Conservation (phyloP, 768 basidiomycete species). For the Xerocomellus dryophilus region DNA sequence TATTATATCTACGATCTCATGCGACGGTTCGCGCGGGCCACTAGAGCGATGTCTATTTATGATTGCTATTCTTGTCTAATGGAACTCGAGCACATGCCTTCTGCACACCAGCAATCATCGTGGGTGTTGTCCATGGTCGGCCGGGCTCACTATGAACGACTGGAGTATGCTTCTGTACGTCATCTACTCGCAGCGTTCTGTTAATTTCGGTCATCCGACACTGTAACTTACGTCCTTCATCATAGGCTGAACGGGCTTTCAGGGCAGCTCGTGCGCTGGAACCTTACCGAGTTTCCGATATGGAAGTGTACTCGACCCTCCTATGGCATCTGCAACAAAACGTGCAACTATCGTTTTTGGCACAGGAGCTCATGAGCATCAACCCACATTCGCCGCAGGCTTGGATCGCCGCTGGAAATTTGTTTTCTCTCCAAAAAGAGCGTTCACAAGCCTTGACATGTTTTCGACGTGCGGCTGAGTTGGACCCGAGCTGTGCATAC, state of each 20-base stretch:
- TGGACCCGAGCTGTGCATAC: constrained; percentile 90
- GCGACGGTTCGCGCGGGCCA: constrained; percentile 77
- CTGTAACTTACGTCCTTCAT: constrained; percentile 20
- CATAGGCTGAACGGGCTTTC: constrained; percentile 88
- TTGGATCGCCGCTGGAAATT: constrained; percentile 96
- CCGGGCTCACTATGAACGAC: constrained; percentile 83
- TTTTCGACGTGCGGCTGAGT: constrained; percentile 85
- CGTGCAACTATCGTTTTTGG: constrained; percentile 84
- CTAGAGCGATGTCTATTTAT: constrained; percentile 70
- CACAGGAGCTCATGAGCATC: constrained; percentile 87
- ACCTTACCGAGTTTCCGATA: constrained; percentile 87
- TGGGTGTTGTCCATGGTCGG: constrained; percentile 83
- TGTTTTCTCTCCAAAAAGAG: constrained; percentile 94
- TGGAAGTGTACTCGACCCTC: constrained; percentile 95
- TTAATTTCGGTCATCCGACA: constrained; percentile 15
- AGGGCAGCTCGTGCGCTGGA: constrained; percentile 75
- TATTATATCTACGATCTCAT: constrained; percentile 79
- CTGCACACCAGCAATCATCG: constrained; percentile 67
- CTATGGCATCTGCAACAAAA: constrained; percentile 90
- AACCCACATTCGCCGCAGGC: constrained; percentile 80
- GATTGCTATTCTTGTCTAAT: constrained; percentile 71
- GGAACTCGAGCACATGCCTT: constrained; percentile 74
- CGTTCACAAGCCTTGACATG: constrained; percentile 90
- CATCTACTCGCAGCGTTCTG: constrained; percentile 13
- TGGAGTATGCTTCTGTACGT: constrained; percentile 85